Percentiles rank a stretch among this genome's conserved stretches.
Conservation (phyloP, 2,329 filamentous ascomycete species). For the Davidsoniella neocaledoniae region DNA sequence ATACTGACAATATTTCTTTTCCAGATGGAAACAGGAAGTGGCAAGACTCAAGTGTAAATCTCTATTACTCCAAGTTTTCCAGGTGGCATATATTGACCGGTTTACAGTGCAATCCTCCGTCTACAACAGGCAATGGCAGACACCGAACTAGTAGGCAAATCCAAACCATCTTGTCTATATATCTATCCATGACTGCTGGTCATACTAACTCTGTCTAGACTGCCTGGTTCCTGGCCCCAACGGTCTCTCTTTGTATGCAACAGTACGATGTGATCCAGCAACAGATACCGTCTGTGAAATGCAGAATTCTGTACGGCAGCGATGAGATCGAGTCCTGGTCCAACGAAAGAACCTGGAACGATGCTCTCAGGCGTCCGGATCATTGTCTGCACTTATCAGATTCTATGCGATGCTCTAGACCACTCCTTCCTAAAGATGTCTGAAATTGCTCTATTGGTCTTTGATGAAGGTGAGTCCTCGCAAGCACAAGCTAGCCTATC, state of each 20-base stretch:
- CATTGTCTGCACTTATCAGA: conserved; percentile 62
- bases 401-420: conserved; percentile 55
- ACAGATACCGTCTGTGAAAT: conserved; percentile 42
- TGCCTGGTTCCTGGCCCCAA: conserved; percentile 61
- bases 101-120: conserved; percentile 6
- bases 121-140: conserved; percentile 2
- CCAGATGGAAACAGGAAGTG: conserved; percentile 66
- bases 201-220: conserved; percentile 26
- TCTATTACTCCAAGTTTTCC: background rate
- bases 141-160: background rate
- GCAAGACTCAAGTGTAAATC: conserved; percentile 60
- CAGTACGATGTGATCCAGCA: conserved; percentile 42
- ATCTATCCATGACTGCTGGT: background rate
- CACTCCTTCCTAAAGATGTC: conserved; percentile 57
- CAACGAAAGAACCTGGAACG: conserved; percentile 48
- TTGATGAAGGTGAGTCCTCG: conserved; percentile 57
- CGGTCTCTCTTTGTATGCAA: conserved; percentile 48
- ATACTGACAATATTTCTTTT: background rate
- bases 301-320: conserved; percentile 47
- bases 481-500: background rate
- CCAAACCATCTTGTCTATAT: background rate
- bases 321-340: conserved; percentile 62
- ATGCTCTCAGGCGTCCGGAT: conserved; percentile 46
- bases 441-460: conserved; percentile 51
- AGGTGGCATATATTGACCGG: background rate